Conservation (phyloP, 176 grass and related monocot genomes). For the Avena insularis region DNA sequence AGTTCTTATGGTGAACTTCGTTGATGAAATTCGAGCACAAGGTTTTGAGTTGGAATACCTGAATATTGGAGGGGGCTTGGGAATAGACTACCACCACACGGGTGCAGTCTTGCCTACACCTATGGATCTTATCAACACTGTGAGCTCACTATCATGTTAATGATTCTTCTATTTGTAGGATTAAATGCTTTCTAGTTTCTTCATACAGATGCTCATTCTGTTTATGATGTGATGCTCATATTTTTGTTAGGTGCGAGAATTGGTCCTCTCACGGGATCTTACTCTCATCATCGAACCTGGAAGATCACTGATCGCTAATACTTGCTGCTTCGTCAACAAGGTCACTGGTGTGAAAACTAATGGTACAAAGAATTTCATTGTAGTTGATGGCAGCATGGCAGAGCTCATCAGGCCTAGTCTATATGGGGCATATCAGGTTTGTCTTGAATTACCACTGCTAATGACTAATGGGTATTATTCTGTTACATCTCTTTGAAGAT, state of each 20-base stretch:
- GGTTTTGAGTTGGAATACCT: constrained; percentile 93
- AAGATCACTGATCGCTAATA: constrained; percentile 96
- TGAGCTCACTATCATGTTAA: constrained; percentile 51
- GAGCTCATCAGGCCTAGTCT: constrained; percentile 98
- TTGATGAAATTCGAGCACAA: constrained; percentile 93
- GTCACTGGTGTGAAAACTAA: constrained; percentile 99
- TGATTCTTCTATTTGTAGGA: constrained; percentile 35
- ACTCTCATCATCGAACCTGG: constrained; percentile 96
- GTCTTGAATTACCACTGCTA: neutral
- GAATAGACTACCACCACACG: constrained; percentile 93
- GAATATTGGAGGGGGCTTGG: constrained; percentile 94
- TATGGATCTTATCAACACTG: constrained; percentile 95
- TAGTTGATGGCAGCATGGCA: constrained; percentile 97
- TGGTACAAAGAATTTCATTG: constrained; percentile 93
- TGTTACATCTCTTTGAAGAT: too few relatives aligned
- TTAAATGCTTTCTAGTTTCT: neutral
- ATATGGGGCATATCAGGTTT: constrained; percentile 97
- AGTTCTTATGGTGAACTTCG: constrained; percentile 86
- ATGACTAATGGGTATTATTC: too few relatives aligned
- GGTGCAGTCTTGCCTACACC: constrained; percentile 81
- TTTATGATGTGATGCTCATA: neutral
- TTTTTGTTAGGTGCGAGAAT: constrained; percentile 71
- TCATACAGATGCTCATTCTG: neutral
- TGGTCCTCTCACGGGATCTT: constrained; percentile 84
- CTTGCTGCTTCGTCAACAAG: constrained; percentile 86